Evolutionary conservation across 768 basidiomycete species (phyloP), one percentile per base, ranked within the genome.

Genomic region (Lactarius quietus): DNA sequence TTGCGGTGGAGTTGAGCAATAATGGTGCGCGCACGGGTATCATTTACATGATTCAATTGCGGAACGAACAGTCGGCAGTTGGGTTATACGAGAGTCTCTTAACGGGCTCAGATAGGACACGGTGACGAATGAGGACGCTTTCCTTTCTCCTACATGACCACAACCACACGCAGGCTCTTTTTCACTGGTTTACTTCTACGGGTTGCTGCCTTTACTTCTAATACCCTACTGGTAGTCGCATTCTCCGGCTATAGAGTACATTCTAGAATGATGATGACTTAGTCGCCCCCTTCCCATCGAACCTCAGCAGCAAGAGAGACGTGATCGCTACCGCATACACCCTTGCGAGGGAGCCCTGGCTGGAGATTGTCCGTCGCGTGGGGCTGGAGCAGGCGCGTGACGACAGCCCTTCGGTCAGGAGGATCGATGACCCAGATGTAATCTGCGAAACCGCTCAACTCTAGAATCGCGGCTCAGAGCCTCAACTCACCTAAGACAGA

Each of bases 31-130:
- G 96, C 65, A 95, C 95, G 17, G 97, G 96, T 29, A 86, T 98
- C 73, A 80, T 98, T 62, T 97, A 99, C 76, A 97, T 99, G 97
- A 88, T 98, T 61, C 95, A 98, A 77, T 77, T 95, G 54, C 87
- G 93, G 69, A 95, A 92, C 74, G 96, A 98, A 78, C 83, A 82
- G 56, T 86, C 88, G 15, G 94, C 97, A 20, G 83, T 84, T 38
- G 91, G 89, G 23, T 75, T 99, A 59, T 98, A 93, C 74, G 89
- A 92, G 72, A 87, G 86, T 74, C 81, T 99, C 70, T 79, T 99
- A 48, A 88, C 85, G 59, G 95, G 95, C 36, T 93, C 93, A 59
- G 93, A 94, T 76, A 82, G 95, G 66, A 78, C 85, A 38, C 51
- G 63, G 54, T 52, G 59, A 60, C 51, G 23, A 58, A 39, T 23